Base-by-base conservation (phyloP, 2,329 filamentous ascomycete genomes). In the Fusarium transvaalense region DNA sequence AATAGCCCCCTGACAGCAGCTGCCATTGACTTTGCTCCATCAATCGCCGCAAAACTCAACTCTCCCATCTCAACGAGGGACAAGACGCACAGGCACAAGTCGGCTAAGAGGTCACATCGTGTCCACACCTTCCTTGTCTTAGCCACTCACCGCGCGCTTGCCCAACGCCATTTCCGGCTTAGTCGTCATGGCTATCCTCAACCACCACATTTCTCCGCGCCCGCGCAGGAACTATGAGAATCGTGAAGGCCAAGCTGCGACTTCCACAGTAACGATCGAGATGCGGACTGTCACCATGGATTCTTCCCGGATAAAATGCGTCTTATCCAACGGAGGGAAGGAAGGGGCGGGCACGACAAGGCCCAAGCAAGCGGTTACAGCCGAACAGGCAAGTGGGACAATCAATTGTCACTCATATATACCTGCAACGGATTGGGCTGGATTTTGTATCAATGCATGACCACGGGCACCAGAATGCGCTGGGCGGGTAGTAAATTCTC, bases 1-100 rank as follows among this genome's bases (percentile, higher is more conserved):
- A 62, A 43, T 47, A 34, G 29, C 46, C 25, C 42, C 51, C 37
- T 56, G 27, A 10, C 21, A 8, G 23, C 64, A 66, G 47, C 64
- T 56, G 57, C 52, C 63, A 67, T 66, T 66, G 64, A 63, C 51
- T 52, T 66, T 35, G 37, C 47, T 51, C 50, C 46, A 35, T 54
- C 31, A 35, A 55, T 56, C 38, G 43, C 48, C 45, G 52, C 61
- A 56, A 69, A 69, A 51, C 47, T 69, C 56, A 69, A 51, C 47
- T 69, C 56, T 66, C 58, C 51, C 43, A 42, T 43, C 60, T 64
- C 60, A 64, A 64, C 56, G 48, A 69, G 66, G 66, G 65, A 56
- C 69, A 63, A 38, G 64, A 62, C 56, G 56, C 65, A 69, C 66
- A 69, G 66, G 66, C 53, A 68, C 66, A 66, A 56, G 56, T 56